A percentile compares a stretch with the other conserved stretches of the same genome.
Evolutionary conservation across 805 yeast genomes (phyloP).

Genomic region (Nakazawaea peltata): DNA sequence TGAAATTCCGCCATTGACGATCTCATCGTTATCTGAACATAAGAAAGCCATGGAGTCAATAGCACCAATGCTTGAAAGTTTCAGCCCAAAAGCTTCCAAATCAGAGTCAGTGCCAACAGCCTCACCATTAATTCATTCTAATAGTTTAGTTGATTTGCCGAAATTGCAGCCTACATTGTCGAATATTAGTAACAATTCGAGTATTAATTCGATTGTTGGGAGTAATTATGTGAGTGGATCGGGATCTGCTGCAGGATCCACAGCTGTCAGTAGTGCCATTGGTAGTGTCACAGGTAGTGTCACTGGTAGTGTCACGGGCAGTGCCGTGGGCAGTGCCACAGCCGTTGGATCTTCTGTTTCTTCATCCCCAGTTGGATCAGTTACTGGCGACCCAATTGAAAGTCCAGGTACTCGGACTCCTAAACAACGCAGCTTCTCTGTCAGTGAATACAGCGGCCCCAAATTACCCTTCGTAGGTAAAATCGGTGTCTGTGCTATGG

Average conservation of each 20-base stretch:
- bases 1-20: constrained; percentile 16
- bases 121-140: constrained; percentile 9
- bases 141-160: constrained; percentile 8
- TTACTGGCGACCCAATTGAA: not conserved
- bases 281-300: not conserved
- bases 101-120: constrained; percentile 21
- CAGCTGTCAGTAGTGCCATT: constrained; percentile 1
- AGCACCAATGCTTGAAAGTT: constrained; percentile 71
- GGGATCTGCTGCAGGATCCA: not conserved
- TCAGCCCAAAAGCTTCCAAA: constrained; percentile 60
- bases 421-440: constrained; percentile 23
- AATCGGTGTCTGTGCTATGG: constrained; percentile 99
- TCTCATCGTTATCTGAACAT: constrained; percentile 24
- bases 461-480: constrained; percentile 73
- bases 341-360: constrained; percentile 11
- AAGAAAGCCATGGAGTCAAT: constrained; percentile 68
- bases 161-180: constrained; percentile 9
- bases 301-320: too few species aligned
- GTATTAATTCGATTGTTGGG: constrained; percentile 7
- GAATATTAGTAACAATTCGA: constrained; percentile 6
- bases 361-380: constrained; percentile 9
- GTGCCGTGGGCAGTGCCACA: constrained; percentile 5
- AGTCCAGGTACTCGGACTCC: not conserved
- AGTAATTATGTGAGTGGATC: constrained; percentile 1
- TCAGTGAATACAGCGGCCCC: constrained; percentile 34